Evolutionary conservation across 495 filamentous ascomycete species (phyloP).

Genomic region (Hyaloscypha hepaticicola): DNA sequence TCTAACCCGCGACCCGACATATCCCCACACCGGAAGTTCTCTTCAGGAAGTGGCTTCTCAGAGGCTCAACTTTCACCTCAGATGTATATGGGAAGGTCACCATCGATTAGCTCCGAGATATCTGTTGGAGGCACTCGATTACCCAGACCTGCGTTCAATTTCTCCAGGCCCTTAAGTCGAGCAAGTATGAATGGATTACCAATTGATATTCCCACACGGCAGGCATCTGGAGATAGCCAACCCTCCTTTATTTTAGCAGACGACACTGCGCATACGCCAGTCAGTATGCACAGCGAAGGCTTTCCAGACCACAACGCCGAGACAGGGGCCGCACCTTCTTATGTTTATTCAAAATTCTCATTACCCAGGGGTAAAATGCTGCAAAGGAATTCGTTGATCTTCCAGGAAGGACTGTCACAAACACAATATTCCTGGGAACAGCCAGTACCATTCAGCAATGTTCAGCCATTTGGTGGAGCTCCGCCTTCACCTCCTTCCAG

Average conservation of each 20-base stretch:
- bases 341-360: constrained; percentile 79
- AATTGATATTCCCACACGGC: constrained; percentile 38
- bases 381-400: constrained; percentile 66
- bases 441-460: constrained; percentile 55
- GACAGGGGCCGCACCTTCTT: constrained; percentile 60
- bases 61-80: constrained; percentile 63
- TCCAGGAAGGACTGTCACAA: constrained; percentile 49
- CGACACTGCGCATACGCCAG: constrained; percentile 59
- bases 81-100: constrained; percentile 59
- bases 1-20: constrained; percentile 4
- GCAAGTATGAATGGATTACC: constrained; percentile 65
- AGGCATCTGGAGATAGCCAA: constrained; percentile 61
- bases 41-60: constrained; percentile 64
- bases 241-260: constrained; percentile 59
- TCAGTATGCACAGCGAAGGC: constrained; percentile 62
- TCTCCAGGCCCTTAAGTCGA: constrained; percentile 85
- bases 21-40: constrained; percentile 53
- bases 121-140: constrained; percentile 55
- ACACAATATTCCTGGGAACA: constrained; percentile 41
- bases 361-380: constrained; percentile 78
- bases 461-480: constrained; percentile 42
- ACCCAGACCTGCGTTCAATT: constrained; percentile 81
- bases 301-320: constrained; percentile 47
- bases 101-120: constrained; percentile 77
- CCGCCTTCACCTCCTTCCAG: constrained; percentile 52